Evolutionary conservation across 2,329 filamentous ascomycete genomes (phyloP), one percentile per base, ranked within the genome.

Genomic region (Ophiocordyceps camponoti-saundersi): DNA sequence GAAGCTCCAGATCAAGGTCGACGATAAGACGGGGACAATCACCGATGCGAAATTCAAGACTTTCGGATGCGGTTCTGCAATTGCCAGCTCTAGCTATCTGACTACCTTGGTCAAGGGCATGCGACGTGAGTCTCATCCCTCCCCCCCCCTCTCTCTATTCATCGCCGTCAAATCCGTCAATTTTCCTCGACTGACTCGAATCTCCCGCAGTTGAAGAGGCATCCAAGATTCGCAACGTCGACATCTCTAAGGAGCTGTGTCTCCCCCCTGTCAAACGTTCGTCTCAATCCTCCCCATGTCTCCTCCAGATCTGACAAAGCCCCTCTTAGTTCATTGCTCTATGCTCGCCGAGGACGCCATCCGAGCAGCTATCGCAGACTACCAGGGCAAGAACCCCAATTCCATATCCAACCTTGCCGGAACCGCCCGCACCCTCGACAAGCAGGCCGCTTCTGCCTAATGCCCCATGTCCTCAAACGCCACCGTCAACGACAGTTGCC

Each of bases 21-120:
- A 95, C 67, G 85, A 85, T 53, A 74, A 82, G 56, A 86, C 80
- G 58, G 85, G 92, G 64, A 90, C 80, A 56, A 95, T 95, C 62
- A 81, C 80, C 57, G 90, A 95, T 57, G 89, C 94, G 62, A 92
- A 93, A 68, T 95, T 95, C 78, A 95, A 95, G 80, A 95, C 89
- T 0, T 95, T 95, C 61, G 89, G 89, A 46, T 95, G 89, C 63
- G 89, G 89, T 47, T 88, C 82, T 29, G 92, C 92, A 53, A 98
- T 98, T 65, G 92, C 92, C 42, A 93, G 85, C 49, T 54, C 52
- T 16, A 92, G 84, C 60, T 98, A 98, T 63, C 68, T 98, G 57
- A 98, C 92, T 1, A 88, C 95, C 67, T 72, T 98, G 50, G 89
- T 98, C 52, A 79, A 87, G 53, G 92, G 92, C 50, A 98, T 96